Evolutionary conservation across 208 protist species (phyloP).

Genomic region (Balamuthia mandrillaris): DNA sequence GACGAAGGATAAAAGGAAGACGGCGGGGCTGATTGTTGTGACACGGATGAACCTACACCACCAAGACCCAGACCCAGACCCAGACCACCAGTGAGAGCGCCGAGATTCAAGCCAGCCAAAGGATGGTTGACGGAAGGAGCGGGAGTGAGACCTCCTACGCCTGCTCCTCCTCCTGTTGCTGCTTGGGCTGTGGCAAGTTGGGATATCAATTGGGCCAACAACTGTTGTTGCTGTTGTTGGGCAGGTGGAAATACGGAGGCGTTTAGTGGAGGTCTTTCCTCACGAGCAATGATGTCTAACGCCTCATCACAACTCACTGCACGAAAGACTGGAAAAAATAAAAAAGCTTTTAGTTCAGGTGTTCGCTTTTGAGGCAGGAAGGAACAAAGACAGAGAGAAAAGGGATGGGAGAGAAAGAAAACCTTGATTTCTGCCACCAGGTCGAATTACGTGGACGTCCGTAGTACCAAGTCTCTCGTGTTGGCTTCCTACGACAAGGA

Average conservation of each 20-base stretch:
- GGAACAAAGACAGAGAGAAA: not conserved
- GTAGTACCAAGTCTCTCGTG: conserved; percentile 13
- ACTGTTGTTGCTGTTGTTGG: not conserved
- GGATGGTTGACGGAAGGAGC: too few species aligned
- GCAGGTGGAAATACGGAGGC: not conserved
- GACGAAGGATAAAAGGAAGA: too few species aligned
- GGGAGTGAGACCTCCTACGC: not conserved
- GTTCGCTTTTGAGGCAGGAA: not conserved
- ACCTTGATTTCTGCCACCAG: not conserved
- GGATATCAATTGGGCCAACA: not conserved
- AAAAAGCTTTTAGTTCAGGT: not conserved
- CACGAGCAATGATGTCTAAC: conserved; percentile 45
- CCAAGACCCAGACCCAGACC: too few species aligned
- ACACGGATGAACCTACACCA: too few species aligned
- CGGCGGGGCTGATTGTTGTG: too few species aligned
- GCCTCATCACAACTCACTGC: conserved; percentile 37
- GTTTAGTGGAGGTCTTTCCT: too few species aligned
- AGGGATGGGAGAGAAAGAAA: not conserved
- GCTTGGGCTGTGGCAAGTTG: not conserved
- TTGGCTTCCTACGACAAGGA: conserved; percentile 20
- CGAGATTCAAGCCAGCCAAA: too few species aligned
- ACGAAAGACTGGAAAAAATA: not conserved
- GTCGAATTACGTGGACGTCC: not conserved
- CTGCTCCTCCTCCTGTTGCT: not conserved
- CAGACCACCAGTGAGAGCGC: too few species aligned